phyloP scores from a whole-genome alignment of 345 rosid species.

The Citrus glauca region DNA sequence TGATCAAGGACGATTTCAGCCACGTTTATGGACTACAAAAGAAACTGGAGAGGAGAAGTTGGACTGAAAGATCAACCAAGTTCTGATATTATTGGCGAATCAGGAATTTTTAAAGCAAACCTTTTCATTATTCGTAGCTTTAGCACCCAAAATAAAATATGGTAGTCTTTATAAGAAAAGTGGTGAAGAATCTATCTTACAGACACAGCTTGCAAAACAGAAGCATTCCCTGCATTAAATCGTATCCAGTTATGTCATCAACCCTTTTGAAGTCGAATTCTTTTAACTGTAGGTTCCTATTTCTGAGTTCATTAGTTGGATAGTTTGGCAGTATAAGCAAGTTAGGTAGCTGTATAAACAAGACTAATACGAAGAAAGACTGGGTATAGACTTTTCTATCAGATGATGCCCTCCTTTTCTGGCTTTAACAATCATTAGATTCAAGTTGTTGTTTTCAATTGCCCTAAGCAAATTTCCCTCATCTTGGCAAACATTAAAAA shows the following conservation, averaged over 20 bases:
- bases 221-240: neutral
- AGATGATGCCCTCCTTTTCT: neutral
- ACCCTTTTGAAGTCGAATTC: neutral
- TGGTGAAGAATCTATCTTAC: neutral
- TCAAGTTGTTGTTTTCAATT: neutral
- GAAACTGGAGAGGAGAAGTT: slow-evolving; percentile 4
- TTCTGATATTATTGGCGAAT: neutral
- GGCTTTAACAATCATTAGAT: neutral
- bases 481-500: neutral
- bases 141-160: neutral
- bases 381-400: neutral
- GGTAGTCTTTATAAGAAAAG: neutral
- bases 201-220: neutral
- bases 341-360: neutral
- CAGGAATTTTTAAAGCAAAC: neutral
- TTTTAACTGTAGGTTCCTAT: neutral
- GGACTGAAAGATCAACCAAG: neutral
- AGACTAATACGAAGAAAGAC: neutral
- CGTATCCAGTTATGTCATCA: neutral
- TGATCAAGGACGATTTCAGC: neutral
- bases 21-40: neutral
- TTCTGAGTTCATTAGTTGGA: neutral
- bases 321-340: neutral
- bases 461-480: neutral
- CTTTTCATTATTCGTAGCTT: neutral